phyloP scores from a whole-genome alignment of 306 rosid genomes.

The Vigna mungo region DNA sequence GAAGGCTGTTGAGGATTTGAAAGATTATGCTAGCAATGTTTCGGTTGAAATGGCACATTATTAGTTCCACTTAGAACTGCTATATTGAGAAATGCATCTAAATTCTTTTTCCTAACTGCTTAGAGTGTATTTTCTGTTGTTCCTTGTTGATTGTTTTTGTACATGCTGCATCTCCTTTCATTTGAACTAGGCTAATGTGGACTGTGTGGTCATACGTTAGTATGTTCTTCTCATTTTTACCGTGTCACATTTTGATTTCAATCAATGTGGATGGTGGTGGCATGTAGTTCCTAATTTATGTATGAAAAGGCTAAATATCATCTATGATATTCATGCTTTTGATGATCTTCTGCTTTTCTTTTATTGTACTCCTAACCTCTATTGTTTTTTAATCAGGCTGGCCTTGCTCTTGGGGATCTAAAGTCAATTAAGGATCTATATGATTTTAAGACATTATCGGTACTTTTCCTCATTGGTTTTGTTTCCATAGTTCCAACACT shows the following conservation, averaged over 20 bases:
- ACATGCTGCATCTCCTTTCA: constrained; percentile 26
- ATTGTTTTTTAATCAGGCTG: constrained; percentile 72
- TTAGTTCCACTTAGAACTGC: neutral
- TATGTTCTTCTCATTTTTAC: constrained; percentile 22
- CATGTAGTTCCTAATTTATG: neutral
- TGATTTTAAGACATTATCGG: constrained; percentile 82
- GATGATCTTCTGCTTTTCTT: constrained; percentile 1
- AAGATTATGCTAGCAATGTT: constrained; percentile 6
- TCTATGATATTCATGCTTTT: constrained; percentile 10
- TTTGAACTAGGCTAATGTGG: constrained; percentile 12
- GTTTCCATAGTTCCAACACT: constrained; percentile 73
- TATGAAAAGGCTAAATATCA: constrained; percentile 29
- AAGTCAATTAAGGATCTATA: constrained; percentile 93
- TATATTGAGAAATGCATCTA: constrained; percentile 25
- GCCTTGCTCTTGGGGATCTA: constrained; percentile 98
- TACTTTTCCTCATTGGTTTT: constrained; percentile 92
- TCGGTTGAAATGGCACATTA: neutral
- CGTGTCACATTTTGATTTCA: constrained; percentile 8
- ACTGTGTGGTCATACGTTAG: neutral
- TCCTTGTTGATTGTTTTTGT: constrained; percentile 2
- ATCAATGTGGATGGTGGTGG: constrained; percentile 1
- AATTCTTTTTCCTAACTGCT: neutral
- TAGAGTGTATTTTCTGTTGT: constrained; percentile 11
- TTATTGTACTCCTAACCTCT: constrained; percentile 16
- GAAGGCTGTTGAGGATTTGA: constrained; percentile 15